Base-by-base conservation (phyloP, 768 basidiomycete genomes). In the Pisolithus albus region DNA sequence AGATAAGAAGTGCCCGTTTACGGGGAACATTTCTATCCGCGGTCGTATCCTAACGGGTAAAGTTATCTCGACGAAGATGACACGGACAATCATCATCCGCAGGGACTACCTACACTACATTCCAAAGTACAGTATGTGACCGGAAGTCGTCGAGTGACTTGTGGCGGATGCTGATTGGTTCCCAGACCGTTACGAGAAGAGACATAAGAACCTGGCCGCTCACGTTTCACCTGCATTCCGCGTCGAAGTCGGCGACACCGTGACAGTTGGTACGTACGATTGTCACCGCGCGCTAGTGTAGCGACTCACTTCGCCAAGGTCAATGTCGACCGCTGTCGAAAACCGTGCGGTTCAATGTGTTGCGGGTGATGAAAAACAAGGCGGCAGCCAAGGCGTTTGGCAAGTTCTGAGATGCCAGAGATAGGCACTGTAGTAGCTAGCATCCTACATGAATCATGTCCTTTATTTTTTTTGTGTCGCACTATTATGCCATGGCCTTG, bases 1-100 rank as follows among this genome's bases (percentile, higher is more conserved):
- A 92, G 96, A 99, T 83, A 98, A 98, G 81, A 99, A 99, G 76
- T 99, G 96, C 78, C 96, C 96, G 24, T 99, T 97, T 81, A 94
- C 92, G 59, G 90, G 95, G 58, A 78, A 92, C 60, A 77, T 99
- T 64, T 98, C 96, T 51, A 99, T 99, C 70, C 95, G 96, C 68
- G 96, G 96, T 51, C 94, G 96, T 64, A 99, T 99, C 75, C 77
- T 99, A 56, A 95, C 93, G 46, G 96, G 96, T 71, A 91, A 91
- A 71, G 95, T 99, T 56, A 78, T 97, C 55, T 98, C 95, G 49
- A 96, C 94, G 44, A 99, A 99, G 81, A 98, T 99, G 96, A 95
- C 88, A 70, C 91, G 95, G 68, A 98, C 96, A 53, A 81, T 97
- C 69, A 83, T 98, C 74, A 92, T 99, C 75, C 93, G 96, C 58